Evolutionary conservation across 2,329 filamentous ascomycete species (phyloP).

Genomic region (Magnaporthiopsis rhizophila): DNA sequence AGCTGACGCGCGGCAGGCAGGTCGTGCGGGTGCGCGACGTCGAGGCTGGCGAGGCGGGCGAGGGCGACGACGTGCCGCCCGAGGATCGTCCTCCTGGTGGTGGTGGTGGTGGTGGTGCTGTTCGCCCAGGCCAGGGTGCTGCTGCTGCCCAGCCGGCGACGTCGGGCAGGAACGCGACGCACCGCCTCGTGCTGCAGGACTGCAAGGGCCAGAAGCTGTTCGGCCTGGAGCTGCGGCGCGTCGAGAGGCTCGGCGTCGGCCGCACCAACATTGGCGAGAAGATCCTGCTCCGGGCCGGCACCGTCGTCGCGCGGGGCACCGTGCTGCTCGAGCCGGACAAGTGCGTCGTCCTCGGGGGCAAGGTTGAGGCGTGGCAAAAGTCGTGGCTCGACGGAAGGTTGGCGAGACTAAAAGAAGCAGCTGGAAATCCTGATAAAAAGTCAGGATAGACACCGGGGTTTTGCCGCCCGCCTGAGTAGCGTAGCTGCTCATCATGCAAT

Average conservation of each 20-base stretch:
- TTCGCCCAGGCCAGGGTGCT: conserved; percentile 7
- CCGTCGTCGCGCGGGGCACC: conserved; percentile 64
- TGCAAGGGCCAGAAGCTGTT: conserved; percentile 59
- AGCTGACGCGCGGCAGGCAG: conserved; percentile 68
- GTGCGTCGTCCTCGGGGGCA: conserved; percentile 75
- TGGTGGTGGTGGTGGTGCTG: conserved; percentile 6
- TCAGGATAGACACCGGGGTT: not conserved
- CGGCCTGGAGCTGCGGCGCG: conserved; percentile 61
- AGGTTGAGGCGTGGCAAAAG: conserved; percentile 72
- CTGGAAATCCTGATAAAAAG: conserved; percentile 24
- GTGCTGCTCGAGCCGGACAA: conserved; percentile 66
- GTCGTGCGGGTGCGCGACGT: conserved; percentile 52
- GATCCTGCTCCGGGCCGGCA: conserved; percentile 58
- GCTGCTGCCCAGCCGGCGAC: conserved; percentile 1
- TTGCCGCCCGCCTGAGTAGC: no score
- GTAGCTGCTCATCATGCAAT: no score
- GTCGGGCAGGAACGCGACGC: conserved; percentile 48
- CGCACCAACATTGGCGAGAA: conserved; percentile 73
- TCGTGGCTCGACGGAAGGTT: conserved; percentile 69
- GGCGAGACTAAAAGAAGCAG: conserved; percentile 54
- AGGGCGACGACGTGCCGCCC: conserved; percentile 5
- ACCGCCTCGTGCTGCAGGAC: conserved; percentile 80
- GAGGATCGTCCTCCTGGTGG: not conserved
- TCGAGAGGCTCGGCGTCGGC: conserved; percentile 57
- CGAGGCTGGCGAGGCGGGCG: conserved; percentile 34